Base-by-base conservation (phyloP, 306 rosid species). In the Lathyrus oleraceus region DNA sequence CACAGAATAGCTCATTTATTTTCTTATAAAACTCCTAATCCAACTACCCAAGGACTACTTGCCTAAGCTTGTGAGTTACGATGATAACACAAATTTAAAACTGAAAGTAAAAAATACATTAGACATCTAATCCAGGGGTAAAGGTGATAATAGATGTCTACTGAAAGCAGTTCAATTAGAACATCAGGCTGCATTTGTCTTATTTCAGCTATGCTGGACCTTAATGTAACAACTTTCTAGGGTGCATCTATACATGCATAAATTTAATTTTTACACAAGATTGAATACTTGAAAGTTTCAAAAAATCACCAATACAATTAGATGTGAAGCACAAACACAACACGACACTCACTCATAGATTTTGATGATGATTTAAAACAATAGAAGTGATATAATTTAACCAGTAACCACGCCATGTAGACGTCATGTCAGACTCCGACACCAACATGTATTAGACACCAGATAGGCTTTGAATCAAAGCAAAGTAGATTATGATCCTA, bases 111-210 rank as follows among this genome's bases (percentile, higher is more conserved):
- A 61, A 65, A 63, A 49, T 14, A 19, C n/a, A 51, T 9, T 5
- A 51, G 10, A 30, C 32, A 44, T 35, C 76, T 67, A 60, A 54
- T 47, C 51, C 35, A 43, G 49, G 64, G 43, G 20, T 51, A 74
- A 42, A 48, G 25, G 16, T 15, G 28, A 19, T 51, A 19, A 10
- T 2, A 67, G 21, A 47, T 27, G 53, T 32, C 44, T n/a, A 11
- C 13, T 53, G 51, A 51, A 69, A 56, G 30, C 14, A 70, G 54
- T 10, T 23, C 63, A 30, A 74, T 9, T n/a, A 38, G 54, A 28
- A 74, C 10, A 11, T 39, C 61, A 39, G 14, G 44, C 19, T 21
- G 47, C 39, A 61, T 61, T 20, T 10, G 35, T 27, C 30, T 49
- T 61, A 27, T 36, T 43, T 47, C 59, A 49, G 45, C 9, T 47